Percentiles rank a stretch among this genome's conserved stretches.
These are phyloP conservation scores for Alloteropsis angusta DNA, from an alignment of 202 grass and related monocot genomes.

Conservation along the genomic window DNA sequence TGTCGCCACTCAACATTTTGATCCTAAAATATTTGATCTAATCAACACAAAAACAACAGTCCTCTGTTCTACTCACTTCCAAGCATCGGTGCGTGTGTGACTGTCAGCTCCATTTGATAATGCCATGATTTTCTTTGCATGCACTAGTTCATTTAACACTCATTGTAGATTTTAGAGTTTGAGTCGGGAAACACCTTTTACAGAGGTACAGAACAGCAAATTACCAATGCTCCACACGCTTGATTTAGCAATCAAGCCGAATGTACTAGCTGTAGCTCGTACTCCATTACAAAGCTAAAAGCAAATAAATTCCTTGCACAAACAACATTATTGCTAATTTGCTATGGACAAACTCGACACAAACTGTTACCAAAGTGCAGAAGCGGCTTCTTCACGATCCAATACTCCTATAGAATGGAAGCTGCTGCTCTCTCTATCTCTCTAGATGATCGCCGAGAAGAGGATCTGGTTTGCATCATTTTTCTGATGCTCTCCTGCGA, in stretches of 20 bases:
- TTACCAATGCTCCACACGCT: background rate
- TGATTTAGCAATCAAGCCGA: no score
- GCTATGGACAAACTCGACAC: background rate
- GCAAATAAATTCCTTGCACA: background rate
- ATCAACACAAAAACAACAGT: no score
- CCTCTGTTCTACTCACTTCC: no score
- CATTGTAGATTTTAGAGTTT: background rate
- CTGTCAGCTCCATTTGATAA: no score
- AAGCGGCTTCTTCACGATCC: background rate
- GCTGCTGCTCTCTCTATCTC: no score
- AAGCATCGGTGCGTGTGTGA: no score
- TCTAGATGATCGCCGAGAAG: slow-evolving; percentile 54
- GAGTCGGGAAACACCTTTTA: background rate
- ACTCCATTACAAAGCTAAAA: background rate
- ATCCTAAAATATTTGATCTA: no score
- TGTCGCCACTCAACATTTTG: no score
- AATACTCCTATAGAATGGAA: background rate
- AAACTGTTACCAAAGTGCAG: background rate
- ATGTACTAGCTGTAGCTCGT: no score
- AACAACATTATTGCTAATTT: background rate
- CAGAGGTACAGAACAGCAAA: background rate
- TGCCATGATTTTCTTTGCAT: no score
- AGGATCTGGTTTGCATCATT: slow-evolving; percentile 66
- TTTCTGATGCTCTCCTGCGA: slow-evolving; percentile 43
- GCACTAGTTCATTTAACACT: no score